Base-by-base conservation (phyloP, 2,329 filamentous ascomycete species). In the Alternaria novae-zelandiae region DNA sequence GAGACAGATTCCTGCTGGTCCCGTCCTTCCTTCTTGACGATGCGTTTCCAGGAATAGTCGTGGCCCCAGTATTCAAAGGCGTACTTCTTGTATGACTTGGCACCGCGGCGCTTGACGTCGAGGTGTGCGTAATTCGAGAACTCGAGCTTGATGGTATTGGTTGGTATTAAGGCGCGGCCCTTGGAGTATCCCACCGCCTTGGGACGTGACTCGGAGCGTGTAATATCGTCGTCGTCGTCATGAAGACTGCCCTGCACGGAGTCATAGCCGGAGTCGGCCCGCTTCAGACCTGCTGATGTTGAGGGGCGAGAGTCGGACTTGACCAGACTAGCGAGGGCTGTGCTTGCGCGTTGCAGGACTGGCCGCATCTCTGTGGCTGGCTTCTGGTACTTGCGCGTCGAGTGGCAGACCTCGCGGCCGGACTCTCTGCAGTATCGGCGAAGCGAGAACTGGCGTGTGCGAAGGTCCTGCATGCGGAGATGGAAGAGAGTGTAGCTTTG, bases 121-220 rank as follows among this genome's bases (percentile, higher is more conserved):
- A 98, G 89, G 72, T 96, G 93, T 3, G 95, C 95, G 78, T 99
- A 99, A 82, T 98, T 99, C 69, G 93, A 96, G 78, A 97, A 99
- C 78, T 98, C 95, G 32, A 99, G 87, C 81, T 94, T 92, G 78
- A 95, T 91, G 36, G 87, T 90, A 79, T 97, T 93, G 61, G 90
- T 92, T 17, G 92, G 88, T 47, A 81, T 75, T 64, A 80, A 67
- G 9, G 78, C 75, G 54, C 78, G 77, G 82, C 79, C 70, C 71
- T 83, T 76, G 63, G 70, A 68, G 45, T 79, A 76, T 60, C 75
- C 76, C 28, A 75, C 71, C 6, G 77, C 74, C 63, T 74, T 77
- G 28, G 76, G 75, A 28, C 74, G 71, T 63, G 72, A 65, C 23
- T 72, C 70, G 54, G 70, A 63, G 13, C 36, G 57, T 5, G 17